Conservation (phyloP, 176 grass and related monocot genomes). For the Aegilops longissima region DNA sequence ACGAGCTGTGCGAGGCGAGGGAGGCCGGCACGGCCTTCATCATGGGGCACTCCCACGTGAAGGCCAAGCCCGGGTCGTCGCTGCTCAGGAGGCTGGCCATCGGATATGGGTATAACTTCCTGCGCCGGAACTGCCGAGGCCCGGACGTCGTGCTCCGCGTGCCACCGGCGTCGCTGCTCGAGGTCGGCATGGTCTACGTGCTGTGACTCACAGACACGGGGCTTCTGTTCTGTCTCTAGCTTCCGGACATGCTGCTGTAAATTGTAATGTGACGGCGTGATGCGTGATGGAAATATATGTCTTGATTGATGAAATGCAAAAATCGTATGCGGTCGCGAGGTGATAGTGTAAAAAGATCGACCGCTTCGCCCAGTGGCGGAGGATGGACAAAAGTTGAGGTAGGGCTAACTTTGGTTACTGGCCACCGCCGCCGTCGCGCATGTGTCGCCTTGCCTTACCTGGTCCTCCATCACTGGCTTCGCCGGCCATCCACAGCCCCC, state of each 20-base stretch:
- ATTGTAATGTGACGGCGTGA: not conserved
- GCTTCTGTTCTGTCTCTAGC: not conserved
- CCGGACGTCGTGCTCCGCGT: slow-evolving; percentile 81
- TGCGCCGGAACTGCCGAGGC: slow-evolving; percentile 85
- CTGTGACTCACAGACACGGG: slow-evolving; percentile 11
- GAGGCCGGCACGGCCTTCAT: slow-evolving; percentile 91
- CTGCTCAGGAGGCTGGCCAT: slow-evolving; percentile 73
- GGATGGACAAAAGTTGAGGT: too few relatives aligned
- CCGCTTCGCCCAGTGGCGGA: too few relatives aligned
- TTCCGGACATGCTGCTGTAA: not conserved
- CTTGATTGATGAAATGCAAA: too few relatives aligned
- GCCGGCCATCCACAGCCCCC: too few relatives aligned
- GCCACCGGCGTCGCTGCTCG: slow-evolving; percentile 90
- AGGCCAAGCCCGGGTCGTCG: slow-evolving; percentile 78
- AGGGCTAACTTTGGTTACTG: too few relatives aligned
- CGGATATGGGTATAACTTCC: slow-evolving; percentile 76
- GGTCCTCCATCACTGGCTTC: too few relatives aligned
- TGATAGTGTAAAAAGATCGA: too few relatives aligned
- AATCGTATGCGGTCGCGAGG: too few relatives aligned
- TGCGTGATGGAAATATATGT: not conserved
- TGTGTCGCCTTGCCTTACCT: too few relatives aligned
- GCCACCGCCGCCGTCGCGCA: too few relatives aligned
- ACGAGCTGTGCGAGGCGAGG: slow-evolving; percentile 63
- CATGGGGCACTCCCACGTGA: slow-evolving; percentile 86
- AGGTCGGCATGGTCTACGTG: slow-evolving; percentile 99